These are phyloP conservation scores for Lachancea nothofagi DNA, from an alignment of 805 yeast species.

Conservation along the genomic window DNA sequence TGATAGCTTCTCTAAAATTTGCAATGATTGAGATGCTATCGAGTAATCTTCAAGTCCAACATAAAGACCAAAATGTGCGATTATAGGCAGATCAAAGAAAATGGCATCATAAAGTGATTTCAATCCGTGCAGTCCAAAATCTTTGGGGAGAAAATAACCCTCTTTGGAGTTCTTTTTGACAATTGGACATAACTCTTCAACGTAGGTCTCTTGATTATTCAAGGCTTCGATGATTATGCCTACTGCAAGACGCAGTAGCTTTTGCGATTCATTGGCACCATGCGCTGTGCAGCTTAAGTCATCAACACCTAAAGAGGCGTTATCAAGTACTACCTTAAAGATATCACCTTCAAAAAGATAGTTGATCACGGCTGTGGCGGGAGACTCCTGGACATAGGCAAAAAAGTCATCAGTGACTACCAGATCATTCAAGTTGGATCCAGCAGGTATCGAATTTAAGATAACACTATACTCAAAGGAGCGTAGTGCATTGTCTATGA, in stretches of 20 bases:
- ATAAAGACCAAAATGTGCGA: conserved; percentile 71
- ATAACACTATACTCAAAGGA: conserved; percentile 51
- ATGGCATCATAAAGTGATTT: conserved; percentile 67
- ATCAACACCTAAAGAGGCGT: conserved; percentile 59
- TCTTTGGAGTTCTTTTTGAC: conserved; percentile 27
- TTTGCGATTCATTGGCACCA: conserved; percentile 24
- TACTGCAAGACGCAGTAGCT: conserved; percentile 40
- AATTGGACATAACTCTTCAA: conserved; percentile 38
- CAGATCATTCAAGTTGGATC: conserved; percentile 45
- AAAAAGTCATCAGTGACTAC: conserved; percentile 42
- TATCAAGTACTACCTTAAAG: conserved; percentile 49
- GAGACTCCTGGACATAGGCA: conserved; percentile 56
- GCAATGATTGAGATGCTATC: conserved; percentile 50
- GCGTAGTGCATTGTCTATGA: conserved; percentile 43
- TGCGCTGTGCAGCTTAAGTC: conserved; percentile 30
- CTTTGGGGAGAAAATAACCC: conserved; percentile 29
- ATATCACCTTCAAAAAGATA: conserved; percentile 56
- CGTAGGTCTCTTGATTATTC: conserved; percentile 52
- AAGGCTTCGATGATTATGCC: conserved; percentile 42
- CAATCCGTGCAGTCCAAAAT: conserved; percentile 52
- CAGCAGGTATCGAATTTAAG: conserved; percentile 47
- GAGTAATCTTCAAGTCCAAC: conserved; percentile 50
- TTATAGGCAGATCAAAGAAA: conserved; percentile 59
- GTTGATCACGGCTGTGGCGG: conserved; percentile 60
- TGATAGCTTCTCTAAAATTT: conserved; percentile 48